These are phyloP conservation scores for Picocystis sp. DNA, from an alignment of 163 green algal genomes.

Conservation along the genomic window DNA sequence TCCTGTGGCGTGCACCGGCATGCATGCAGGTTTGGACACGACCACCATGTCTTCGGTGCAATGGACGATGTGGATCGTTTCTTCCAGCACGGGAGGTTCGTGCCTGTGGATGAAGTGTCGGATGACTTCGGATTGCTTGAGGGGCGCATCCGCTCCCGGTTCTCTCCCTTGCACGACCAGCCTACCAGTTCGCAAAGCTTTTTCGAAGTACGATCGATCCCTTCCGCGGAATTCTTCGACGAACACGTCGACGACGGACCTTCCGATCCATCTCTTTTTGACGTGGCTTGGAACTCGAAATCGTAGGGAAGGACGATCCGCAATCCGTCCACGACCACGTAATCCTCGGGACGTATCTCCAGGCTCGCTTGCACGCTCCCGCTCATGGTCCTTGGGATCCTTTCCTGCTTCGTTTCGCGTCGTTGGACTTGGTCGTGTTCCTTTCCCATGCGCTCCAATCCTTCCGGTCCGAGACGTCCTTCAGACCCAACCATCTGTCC, in stretches of 20 bases:
- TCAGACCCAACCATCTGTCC: too few relatives aligned
- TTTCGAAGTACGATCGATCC: conserved; percentile 39
- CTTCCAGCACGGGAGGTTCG: conserved; percentile 42
- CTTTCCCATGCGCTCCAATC: too few relatives aligned
- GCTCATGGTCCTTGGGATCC: too few relatives aligned
- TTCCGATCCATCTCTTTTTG: conserved; percentile 48
- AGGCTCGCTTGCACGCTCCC: too few relatives aligned
- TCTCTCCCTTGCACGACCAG: conserved; percentile 35
- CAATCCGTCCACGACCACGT: conserved; percentile 1
- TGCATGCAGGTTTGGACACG: conserved; percentile 60
- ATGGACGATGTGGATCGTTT: conserved; percentile 29
- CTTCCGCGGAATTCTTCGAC: conserved; percentile 32
- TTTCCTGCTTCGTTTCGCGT: too few relatives aligned
- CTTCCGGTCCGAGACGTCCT: too few relatives aligned
- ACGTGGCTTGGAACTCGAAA: conserved; percentile 67
- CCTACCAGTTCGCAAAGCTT: conserved; percentile 32
- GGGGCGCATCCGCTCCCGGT: not conserved
- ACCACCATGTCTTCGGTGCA: conserved; percentile 38
- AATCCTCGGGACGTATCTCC: not conserved
- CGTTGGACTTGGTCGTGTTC: too few relatives aligned
- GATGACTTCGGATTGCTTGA: conserved; percentile 4
- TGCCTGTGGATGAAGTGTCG: conserved; percentile 47
- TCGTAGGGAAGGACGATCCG: conserved; percentile 48
- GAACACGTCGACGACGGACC: conserved; percentile 52
- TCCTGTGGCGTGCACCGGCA: conserved; percentile 71